Evolutionary conservation across 768 basidiomycete species (phyloP), one percentile per base, ranked within the genome.

Genomic region (Dacryopinax spathularia): DNA sequence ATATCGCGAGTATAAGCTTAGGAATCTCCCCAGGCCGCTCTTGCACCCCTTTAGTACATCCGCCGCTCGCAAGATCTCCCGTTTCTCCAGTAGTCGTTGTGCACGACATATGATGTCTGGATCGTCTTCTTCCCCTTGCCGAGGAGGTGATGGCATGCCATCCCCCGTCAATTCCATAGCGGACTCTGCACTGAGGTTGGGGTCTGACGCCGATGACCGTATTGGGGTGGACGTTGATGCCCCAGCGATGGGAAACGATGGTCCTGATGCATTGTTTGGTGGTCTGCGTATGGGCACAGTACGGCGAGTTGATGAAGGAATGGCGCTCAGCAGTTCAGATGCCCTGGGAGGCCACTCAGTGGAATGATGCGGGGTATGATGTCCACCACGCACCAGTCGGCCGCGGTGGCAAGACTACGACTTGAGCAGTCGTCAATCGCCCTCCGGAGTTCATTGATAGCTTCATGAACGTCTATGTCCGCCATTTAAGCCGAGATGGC

Each of bases 1-100:
- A 72, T 87, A 98, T 66, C 82, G 82, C 68, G 88, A 82, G 72
- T 99, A 98, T 20, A 85, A 72, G 48, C 81, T 79, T 66, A 97
- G 68, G 73, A 96, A 99, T 27, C 77, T 79, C 7, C 86, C 86
- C 71, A 88, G 88, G 27, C 82, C 73, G 67, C 89, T 88, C 68
- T 73, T 81, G 69, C 88, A 89, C 7, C 78, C 76, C 61, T 77
- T 77, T 60, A 98, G 73, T 63, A 83, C 74, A 68, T 85, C 82
- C 5, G 82, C 80, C 6, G 85, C 89, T 64, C 56, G 83, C 77
- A 68, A 87, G 87, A 69, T 98, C 93, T 69, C 86, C 85, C 16
- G 83, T 75, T 66, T 90, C 84, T 67, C 48, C 90, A 82, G 70
- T 84, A 88, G 20, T 83, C 78, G 63, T 84, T 83, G 1, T 89